phyloP scores from a whole-genome alignment of 2,329 filamentous ascomycete genomes.

The Aspergillus pseudoviridinutans region DNA sequence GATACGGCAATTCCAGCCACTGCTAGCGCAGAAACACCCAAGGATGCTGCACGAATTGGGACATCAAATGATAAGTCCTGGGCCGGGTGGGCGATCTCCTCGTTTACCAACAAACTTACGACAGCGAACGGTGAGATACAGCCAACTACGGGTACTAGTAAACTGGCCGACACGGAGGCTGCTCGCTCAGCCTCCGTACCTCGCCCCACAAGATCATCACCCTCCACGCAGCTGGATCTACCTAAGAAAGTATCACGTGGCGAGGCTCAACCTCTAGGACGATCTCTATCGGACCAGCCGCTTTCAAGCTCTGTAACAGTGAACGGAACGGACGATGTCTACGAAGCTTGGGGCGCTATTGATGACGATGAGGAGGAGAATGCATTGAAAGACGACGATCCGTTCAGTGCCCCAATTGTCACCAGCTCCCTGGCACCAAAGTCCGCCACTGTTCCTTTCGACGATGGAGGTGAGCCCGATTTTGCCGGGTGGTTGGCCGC shows the following conservation, averaged over 20 bases:
- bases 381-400: slow-evolving; percentile 44
- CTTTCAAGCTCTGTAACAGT: slow-evolving; percentile 45
- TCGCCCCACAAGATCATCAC: slow-evolving; percentile 33
- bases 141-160: slow-evolving; percentile 48
- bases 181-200: slow-evolving; percentile 49
- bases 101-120: slow-evolving; percentile 91
- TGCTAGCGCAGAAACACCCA: slow-evolving; percentile 43
- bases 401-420: slow-evolving; percentile 32
- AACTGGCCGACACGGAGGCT: slow-evolving; percentile 41
- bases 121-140: slow-evolving; percentile 83
- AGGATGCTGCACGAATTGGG: slow-evolving; percentile 66
- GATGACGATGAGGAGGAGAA: slow-evolving; percentile 53
- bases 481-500: slow-evolving; percentile 94
- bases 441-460: slow-evolving; percentile 55
- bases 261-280: slow-evolving; percentile 27
- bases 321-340: slow-evolving; percentile 56
- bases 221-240: slow-evolving; percentile 20
- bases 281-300: slow-evolving; percentile 40
- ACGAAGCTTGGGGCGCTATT: slow-evolving; percentile 71
- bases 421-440: slow-evolving; percentile 24
- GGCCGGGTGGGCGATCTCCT: slow-evolving; percentile 98
- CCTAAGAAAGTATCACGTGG: slow-evolving; percentile 22
- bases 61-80: slow-evolving; percentile 72
- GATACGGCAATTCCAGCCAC: slow-evolving; percentile 72
- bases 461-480: slow-evolving; percentile 85